Evolutionary conservation across 2,329 filamentous ascomycete genomes (phyloP).

Genomic region (Thermoascus crustaceus): DNA sequence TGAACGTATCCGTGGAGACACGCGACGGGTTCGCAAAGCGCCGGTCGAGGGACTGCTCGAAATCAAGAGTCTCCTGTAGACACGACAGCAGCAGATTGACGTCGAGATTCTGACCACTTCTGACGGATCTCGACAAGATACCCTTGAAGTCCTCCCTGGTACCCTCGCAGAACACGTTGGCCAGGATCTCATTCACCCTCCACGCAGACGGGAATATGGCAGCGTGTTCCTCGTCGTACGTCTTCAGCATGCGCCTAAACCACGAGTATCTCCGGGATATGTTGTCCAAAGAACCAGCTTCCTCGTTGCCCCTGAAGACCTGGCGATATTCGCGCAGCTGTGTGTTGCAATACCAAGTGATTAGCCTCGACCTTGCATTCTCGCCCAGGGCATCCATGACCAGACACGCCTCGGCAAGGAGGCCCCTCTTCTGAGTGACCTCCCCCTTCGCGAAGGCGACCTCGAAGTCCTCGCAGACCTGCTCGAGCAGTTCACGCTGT

Average conservation of each 20-base stretch:
- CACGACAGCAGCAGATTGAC: slow-evolving; percentile 84
- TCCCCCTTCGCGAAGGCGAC: slow-evolving; percentile 86
- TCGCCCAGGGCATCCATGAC: slow-evolving; percentile 95
- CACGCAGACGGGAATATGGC: slow-evolving; percentile 78
- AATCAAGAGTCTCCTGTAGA: slow-evolving; percentile 91
- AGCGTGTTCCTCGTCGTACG: slow-evolving; percentile 88
- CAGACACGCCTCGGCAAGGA: slow-evolving; percentile 76
- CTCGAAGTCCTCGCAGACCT: slow-evolving; percentile 99
- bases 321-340: slow-evolving; percentile 91
- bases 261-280: slow-evolving; percentile 91
- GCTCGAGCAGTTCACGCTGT: slow-evolving; percentile 85
- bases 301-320: slow-evolving; percentile 91
- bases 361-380: slow-evolving; percentile 67
- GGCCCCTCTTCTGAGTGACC: slow-evolving; percentile 58
- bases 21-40: slow-evolving; percentile 64
- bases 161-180: slow-evolving; percentile 88
- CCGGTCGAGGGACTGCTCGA: slow-evolving; percentile 83
- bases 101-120: slow-evolving; percentile 71
- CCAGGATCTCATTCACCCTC: slow-evolving; percentile 83
- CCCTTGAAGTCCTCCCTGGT: slow-evolving; percentile 92
- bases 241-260: slow-evolving; percentile 93
- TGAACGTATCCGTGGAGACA: slow-evolving; percentile 82
- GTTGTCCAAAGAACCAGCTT: slow-evolving; percentile 92
- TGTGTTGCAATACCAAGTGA: slow-evolving; percentile 98
- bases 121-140: slow-evolving; percentile 81